Base-by-base conservation (phyloP, 495 filamentous ascomycete genomes). In the Podospora pseudoanserina region DNA sequence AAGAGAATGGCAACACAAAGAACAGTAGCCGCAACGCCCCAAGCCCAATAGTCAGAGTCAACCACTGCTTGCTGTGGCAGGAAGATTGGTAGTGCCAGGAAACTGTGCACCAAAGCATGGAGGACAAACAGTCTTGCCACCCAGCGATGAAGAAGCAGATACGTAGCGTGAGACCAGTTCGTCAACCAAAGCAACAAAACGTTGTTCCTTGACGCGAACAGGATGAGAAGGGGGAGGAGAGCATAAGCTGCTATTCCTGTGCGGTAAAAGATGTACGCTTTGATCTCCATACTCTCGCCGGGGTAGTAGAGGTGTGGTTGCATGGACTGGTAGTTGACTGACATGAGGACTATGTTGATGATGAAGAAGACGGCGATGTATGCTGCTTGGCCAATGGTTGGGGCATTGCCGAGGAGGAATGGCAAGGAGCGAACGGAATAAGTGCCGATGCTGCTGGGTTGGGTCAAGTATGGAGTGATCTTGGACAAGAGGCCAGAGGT, bases 111-210 rank as follows among this genome's bases (percentile, higher is more conserved):
- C 44, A 79, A 23, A 11, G 75, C 78, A 53, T 83, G 75, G 7
- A 83, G 1, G 5, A 74, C 66, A 59, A 71, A 77, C 20, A 86
- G 60, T 13, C 75, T 69, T 13, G 80, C 83, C 3, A 83, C 72
- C 81, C 81, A 86, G n/a, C 81, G 81, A 66, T 86, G 83, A 0
- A 84, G 69, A 0, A 84, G 67, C 6, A 83, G 16, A 63, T 73
- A 85, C 0, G 83, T 86, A 13, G 74, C 73, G 63, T 83, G 78
- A 9, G 75, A 73, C 83, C 82, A 85, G 69, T 82, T 77, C 3
- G 82, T 83, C 2, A 83, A 44, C 72, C 74, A 80, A 7, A 63
- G 61, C 5, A 84, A 73, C 1, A 86, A 77, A 15, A 84, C 26
- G 70, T 85, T 84, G 69, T 86, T 85, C 11, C 83, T 69, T 0